Evolutionary conservation across 257 asterid species (phyloP).

Genomic region (Craterostigma plantagineum): DNA sequence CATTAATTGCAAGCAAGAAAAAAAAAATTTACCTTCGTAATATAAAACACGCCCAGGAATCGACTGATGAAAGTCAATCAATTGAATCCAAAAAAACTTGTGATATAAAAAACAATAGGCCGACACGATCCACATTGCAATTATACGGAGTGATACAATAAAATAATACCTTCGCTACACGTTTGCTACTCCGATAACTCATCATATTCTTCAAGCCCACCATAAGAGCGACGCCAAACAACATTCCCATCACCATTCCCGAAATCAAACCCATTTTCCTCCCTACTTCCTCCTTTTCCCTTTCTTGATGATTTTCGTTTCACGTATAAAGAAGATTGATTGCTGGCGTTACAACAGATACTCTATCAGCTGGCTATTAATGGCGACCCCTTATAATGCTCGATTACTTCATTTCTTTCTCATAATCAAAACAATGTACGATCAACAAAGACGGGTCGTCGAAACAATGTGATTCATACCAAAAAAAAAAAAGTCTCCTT

Average conservation of each 20-base stretch:
- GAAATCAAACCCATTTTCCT: slow-evolving; percentile 63
- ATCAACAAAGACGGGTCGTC: neutral
- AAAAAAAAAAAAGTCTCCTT: too few species aligned
- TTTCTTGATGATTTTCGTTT: too few species aligned
- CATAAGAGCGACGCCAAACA: slow-evolving; percentile 72
- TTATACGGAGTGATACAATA: neutral
- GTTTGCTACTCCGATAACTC: slow-evolving; percentile 41
- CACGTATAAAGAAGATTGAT: too few species aligned
- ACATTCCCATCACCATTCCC: slow-evolving; percentile 65
- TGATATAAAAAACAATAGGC: neutral
- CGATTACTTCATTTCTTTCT: too few species aligned
- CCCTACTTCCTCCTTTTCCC: neutral
- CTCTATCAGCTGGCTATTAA: too few species aligned
- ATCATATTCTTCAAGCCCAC: slow-evolving; percentile 76
- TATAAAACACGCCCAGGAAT: neutral
- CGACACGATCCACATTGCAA: neutral
- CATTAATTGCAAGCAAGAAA: neutral
- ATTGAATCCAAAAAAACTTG: too few species aligned
- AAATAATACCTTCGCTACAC: slow-evolving; percentile 53
- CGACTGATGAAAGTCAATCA: neutral
- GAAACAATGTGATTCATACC: too few species aligned
- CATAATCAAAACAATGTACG: too few species aligned
- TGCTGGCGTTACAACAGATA: too few species aligned
- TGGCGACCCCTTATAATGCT: too few species aligned
- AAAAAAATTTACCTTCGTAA: neutral